Percentiles rank a stretch among this genome's conserved stretches.
phyloP scores from a whole-genome alignment of 768 basidiomycete species.

The Collybia sp. region DNA sequence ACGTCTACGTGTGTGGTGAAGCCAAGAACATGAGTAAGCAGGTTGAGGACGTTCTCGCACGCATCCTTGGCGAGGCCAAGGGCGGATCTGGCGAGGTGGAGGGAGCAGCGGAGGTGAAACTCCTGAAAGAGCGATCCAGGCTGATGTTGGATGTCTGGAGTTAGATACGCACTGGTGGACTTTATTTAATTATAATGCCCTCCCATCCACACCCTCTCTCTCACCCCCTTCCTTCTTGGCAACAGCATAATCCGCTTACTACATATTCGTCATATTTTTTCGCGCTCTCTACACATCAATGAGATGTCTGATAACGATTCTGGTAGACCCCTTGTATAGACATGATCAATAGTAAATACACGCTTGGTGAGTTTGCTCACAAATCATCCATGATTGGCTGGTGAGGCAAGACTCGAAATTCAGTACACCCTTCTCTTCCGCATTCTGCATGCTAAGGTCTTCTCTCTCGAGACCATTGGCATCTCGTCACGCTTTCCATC shows the following conservation, averaged over 20 bases:
- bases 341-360: too few species aligned
- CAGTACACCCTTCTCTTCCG: not conserved
- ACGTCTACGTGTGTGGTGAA: conserved; percentile 95
- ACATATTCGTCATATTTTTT: conserved; percentile 13
- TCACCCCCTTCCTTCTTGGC: not conserved
- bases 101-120: conserved; percentile 87
- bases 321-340: too few species aligned
- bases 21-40: conserved; percentile 95
- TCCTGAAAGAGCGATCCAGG: conserved; percentile 90
- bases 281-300: too few species aligned
- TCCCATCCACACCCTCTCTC: conserved; percentile 8
- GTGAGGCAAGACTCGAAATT: too few species aligned
- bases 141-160: conserved; percentile 90
- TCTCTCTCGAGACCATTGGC: conserved; percentile 21
- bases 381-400: too few species aligned
- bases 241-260: not conserved
- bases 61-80: conserved; percentile 89
- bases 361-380: too few species aligned
- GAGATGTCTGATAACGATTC: too few species aligned
- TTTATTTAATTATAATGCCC: conserved; percentile 5
- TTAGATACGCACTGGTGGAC: conserved; percentile 27
- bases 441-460: conserved; percentile 27
- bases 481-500: conserved; percentile 25
- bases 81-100: conserved; percentile 86
- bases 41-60: conserved; percentile 85